A percentile compares a stretch with the other conserved stretches of the same genome.
Evolutionary conservation across 768 basidiomycete species (phyloP).

Genomic region (Rhodosporidiobolus sp.): DNA sequence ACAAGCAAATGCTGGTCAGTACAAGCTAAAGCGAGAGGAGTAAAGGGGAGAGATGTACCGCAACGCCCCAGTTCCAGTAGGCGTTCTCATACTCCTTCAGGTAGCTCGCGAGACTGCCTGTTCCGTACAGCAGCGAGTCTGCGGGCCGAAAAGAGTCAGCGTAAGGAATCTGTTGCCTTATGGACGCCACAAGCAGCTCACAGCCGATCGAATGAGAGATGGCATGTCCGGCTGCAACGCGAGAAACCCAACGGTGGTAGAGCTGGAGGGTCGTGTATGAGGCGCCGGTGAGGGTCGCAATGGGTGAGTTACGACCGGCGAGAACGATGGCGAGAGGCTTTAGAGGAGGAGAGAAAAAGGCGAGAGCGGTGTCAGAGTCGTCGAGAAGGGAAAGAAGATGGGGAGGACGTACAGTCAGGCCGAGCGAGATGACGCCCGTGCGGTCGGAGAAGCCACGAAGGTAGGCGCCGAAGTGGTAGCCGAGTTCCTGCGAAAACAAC

Average conservation of each 20-base stretch:
- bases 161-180: no score
- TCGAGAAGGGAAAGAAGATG: no score
- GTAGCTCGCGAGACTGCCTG: neutral
- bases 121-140: neutral
- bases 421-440: conserved; percentile 2
- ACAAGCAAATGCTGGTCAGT: neutral
- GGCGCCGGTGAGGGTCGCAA: conserved; percentile 5
- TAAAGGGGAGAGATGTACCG: neutral
- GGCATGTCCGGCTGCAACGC: neutral
- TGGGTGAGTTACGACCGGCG: conserved; percentile 15
- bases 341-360: no score
- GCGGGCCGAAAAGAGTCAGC: no score
- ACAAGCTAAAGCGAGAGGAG: neutral
- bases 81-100: neutral
- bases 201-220: neutral
- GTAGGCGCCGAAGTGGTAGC: neutral
- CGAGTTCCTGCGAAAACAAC: neutral
- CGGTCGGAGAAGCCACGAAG: conserved; percentile 8
- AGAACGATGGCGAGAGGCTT: conserved; percentile 14
- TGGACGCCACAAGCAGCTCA: no score
- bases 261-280: conserved; percentile 6
- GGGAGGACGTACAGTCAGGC: neutral
- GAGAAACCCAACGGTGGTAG: conserved; percentile 19
- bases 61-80: conserved; percentile 12
- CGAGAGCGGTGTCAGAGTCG: no score